Conservation (phyloP, 2,329 filamentous ascomycete species). For the Fusarium guadeloupense region DNA sequence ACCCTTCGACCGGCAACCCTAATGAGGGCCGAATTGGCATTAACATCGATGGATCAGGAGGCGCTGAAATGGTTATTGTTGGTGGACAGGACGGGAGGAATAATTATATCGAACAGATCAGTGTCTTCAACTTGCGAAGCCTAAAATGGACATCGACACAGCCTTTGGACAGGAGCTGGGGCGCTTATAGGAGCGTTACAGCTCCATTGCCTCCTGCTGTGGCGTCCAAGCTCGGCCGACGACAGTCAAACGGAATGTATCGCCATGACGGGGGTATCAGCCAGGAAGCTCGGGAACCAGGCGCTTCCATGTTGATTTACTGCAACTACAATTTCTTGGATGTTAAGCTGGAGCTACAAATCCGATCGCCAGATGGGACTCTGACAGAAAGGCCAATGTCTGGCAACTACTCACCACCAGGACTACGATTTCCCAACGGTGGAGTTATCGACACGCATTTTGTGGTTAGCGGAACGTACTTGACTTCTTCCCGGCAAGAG, state of each 20-base stretch:
- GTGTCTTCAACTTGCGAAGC: constrained; percentile 94
- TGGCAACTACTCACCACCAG: constrained; percentile 85
- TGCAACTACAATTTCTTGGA: constrained; percentile 99
- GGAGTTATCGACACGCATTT: constrained; percentile 96
- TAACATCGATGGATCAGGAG: constrained; percentile 87
- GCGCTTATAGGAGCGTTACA: constrained; percentile 95
- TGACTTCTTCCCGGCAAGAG: constrained; percentile 97
- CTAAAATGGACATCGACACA: constrained; percentile 95
- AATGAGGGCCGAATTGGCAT: constrained; percentile 91
- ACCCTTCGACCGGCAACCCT: constrained; percentile 81
- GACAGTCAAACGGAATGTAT: constrained; percentile 54
- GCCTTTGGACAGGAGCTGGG: constrained; percentile 88
- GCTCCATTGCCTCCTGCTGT: constrained; percentile 78
- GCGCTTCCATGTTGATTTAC: constrained; percentile 90
- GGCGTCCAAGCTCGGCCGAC: constrained; percentile 72
- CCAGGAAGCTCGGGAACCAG: constrained; percentile 64
- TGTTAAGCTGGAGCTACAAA: constrained; percentile 93
- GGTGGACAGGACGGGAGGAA: constrained; percentile 97
- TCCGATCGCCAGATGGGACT: constrained; percentile 83
- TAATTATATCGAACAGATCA: constrained; percentile 98
- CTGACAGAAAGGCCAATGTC: constrained; percentile 90
- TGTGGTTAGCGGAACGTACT: constrained; percentile 95
- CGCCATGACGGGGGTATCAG: constrained; percentile 59
- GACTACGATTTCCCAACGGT: constrained; percentile 93
- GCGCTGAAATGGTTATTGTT: constrained; percentile 96